These are phyloP conservation scores for Verticillium nonalfalfae DNA, from an alignment of 2,329 filamentous ascomycete genomes.

Conservation along the genomic window DNA sequence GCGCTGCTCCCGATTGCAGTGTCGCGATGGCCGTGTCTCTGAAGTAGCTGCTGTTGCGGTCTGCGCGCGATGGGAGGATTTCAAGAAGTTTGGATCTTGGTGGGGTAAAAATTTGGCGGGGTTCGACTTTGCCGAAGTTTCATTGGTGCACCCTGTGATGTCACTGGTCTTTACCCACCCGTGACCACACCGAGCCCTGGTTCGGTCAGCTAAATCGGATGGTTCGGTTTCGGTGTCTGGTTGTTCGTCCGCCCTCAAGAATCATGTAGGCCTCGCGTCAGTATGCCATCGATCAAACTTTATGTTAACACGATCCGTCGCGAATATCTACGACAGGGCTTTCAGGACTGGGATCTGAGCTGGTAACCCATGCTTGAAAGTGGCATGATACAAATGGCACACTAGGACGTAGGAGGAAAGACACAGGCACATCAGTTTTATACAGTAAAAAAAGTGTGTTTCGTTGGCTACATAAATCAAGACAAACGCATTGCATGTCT, in stretches of 20 bases:
- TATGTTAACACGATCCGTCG: no score
- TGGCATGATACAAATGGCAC: no score
- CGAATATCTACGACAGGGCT: no score
- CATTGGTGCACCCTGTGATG: conserved; percentile 1
- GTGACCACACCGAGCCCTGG: neutral
- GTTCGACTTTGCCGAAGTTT: conserved; percentile 8
- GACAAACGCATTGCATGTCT: neutral
- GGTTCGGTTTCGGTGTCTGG: no score
- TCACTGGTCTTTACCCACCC: neutral
- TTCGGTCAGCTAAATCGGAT: neutral
- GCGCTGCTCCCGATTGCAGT: neutral
- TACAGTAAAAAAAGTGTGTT: neutral
- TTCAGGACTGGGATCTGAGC: no score
- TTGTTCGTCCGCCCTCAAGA: no score
- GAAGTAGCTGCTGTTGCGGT: neutral
- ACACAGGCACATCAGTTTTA: no score
- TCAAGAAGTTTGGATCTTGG: conserved; percentile 11
- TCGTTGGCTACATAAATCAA: neutral
- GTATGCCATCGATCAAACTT: no score
- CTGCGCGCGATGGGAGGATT: conserved; percentile 4
- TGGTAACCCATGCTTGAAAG: no score
- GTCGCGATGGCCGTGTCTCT: neutral
- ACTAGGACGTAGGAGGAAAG: no score
- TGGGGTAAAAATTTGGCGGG: conserved; percentile 30
- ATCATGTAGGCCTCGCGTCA: no score